Conservation (phyloP, 257 asterid genomes). For the Linaria vulgaris region DNA sequence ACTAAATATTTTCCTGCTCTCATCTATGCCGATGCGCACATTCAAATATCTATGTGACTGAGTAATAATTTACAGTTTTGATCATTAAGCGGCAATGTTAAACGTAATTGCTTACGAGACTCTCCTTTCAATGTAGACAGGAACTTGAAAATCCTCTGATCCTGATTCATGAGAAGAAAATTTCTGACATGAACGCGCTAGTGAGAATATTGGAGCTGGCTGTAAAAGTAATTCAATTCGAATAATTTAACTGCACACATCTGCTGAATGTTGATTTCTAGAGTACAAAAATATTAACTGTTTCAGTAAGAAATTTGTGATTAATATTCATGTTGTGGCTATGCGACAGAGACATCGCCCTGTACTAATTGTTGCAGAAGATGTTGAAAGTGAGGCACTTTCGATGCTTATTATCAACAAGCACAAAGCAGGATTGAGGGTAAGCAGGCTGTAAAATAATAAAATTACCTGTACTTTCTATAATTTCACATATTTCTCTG, state of each 20-base stretch:
- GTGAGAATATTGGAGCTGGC: constrained; percentile 74
- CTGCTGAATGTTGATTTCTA: constrained; percentile 5
- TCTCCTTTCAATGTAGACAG: constrained; percentile 43
- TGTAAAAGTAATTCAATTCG: constrained; percentile 53
- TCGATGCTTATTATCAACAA: constrained; percentile 79
- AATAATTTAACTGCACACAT: constrained; percentile 20
- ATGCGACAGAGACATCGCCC: constrained; percentile 63
- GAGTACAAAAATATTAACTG: neutral
- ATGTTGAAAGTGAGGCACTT: constrained; percentile 72
- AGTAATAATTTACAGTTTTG: constrained; percentile 3
- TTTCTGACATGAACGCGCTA: constrained; percentile 66
- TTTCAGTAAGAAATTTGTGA: neutral
- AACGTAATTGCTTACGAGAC: constrained; percentile 6
- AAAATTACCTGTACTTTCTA: constrained; percentile 3
- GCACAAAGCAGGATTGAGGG: constrained; percentile 85
- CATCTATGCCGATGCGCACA: too few species aligned
- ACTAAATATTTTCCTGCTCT: constrained; percentile 2
- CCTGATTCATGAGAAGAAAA: constrained; percentile 87
- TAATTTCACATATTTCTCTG: constrained; percentile 7
- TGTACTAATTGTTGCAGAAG: constrained; percentile 85
- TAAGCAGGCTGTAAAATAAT: constrained; percentile 19
- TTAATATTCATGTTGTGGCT: constrained; percentile 19
- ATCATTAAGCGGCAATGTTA: constrained; percentile 2
- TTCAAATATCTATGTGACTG: too few species aligned
- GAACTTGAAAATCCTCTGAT: constrained; percentile 91